phyloP scores from a whole-genome alignment of 352 stramenopile genomes.

The Elongisporangium prolatum region DNA sequence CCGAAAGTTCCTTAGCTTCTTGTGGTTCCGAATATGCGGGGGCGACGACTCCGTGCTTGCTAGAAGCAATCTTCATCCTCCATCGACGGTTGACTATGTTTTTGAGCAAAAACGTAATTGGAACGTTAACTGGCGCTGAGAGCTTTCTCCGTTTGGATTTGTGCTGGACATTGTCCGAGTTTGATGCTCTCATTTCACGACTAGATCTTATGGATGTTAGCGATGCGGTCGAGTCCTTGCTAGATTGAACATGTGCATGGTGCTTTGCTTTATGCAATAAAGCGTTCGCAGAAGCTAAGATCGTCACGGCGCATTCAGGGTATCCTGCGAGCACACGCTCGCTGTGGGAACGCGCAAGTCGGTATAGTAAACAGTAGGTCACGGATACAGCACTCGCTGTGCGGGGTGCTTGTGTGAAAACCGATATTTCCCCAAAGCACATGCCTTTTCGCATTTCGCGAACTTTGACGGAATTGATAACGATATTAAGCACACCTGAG shows the following conservation, averaged over 20 bases:
- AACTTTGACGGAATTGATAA: conserved; percentile 29
- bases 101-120: not conserved
- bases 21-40: not conserved
- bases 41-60: not conserved
- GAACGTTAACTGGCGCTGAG: not conserved
- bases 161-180: not conserved
- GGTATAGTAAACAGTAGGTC: conserved; percentile 39
- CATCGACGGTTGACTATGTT: not conserved
- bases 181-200: not conserved
- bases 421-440: conserved; percentile 46
- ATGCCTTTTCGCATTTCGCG: conserved; percentile 38
- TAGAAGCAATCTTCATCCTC: not conserved
- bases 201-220: not conserved
- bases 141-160: not conserved
- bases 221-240: not conserved
- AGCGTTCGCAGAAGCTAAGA: conserved; percentile 2
- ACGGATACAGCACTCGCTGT: conserved; percentile 33
- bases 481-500: conserved; percentile 31
- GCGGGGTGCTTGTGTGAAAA: conserved; percentile 39
- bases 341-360: conserved; percentile 28
- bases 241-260: not conserved
- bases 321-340: conserved; percentile 33
- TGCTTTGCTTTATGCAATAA: not conserved
- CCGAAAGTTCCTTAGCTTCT: not conserved
- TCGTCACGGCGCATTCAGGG: conserved; percentile 22